A percentile compares a stretch with the other conserved stretches of the same genome.
Evolutionary conservation across 2,329 filamentous ascomycete species (phyloP).

Genomic region (Sporothrix brasiliensis): DNA sequence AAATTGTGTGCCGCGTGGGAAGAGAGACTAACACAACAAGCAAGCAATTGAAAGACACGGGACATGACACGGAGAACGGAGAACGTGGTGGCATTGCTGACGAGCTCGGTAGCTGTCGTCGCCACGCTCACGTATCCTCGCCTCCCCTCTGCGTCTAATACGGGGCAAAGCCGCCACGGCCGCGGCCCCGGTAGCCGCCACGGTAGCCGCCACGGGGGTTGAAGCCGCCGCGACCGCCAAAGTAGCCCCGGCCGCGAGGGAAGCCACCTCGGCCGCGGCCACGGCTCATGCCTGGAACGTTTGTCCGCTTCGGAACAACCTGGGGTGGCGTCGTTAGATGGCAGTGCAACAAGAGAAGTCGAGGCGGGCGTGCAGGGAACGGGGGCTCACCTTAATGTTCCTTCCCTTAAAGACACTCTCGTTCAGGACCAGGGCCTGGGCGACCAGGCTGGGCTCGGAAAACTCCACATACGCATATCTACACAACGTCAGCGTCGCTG

Average conservation of each 20-base stretch:
- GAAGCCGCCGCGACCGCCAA: conserved; percentile 58
- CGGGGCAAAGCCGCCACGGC: conserved; percentile 45
- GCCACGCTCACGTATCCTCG: background rate
- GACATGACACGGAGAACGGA: background rate
- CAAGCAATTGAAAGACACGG: background rate
- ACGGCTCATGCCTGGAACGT: conserved; percentile 90
- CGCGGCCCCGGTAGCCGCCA: conserved; percentile 68
- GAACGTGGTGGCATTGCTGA: background rate
- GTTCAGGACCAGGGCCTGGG: conserved; percentile 90
- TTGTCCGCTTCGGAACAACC: conserved; percentile 91
- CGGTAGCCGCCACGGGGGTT: conserved; percentile 56
- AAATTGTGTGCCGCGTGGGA: background rate
- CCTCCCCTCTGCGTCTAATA: background rate
- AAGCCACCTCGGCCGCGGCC: conserved; percentile 63
- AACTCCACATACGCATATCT: conserved; percentile 99
- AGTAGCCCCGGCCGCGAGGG: conserved; percentile 55
- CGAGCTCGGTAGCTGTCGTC: too few species aligned
- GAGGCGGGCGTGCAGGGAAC: background rate
- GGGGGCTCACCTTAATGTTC: conserved; percentile 70
- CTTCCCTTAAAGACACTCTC: conserved; percentile 94
- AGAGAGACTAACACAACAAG: conserved; percentile 1
- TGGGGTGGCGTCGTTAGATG: conserved; percentile 22
- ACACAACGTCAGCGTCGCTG: conserved; percentile 34
- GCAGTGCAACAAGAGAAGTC: too few species aligned
- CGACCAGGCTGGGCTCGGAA: conserved; percentile 87